phyloP scores from a whole-genome alignment of 169 alveolate species.

The Plasmodium vivax region DNA sequence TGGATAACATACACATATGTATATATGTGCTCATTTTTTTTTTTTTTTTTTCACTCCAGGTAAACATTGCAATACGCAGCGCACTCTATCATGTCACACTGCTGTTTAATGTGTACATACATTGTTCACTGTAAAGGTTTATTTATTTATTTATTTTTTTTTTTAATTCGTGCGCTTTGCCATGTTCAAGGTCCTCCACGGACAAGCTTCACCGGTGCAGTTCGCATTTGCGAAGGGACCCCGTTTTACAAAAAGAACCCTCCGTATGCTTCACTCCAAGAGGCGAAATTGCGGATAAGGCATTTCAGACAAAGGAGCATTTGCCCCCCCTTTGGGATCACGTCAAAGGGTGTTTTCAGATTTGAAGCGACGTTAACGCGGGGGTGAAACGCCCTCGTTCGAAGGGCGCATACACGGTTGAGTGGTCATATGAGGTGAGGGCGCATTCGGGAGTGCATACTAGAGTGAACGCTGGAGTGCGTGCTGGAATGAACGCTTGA shows the following conservation, averaged over 20 bases:
- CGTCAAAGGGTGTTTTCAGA: not conserved
- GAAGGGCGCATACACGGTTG: not conserved
- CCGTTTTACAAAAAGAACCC: not conserved
- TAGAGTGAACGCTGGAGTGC: not conserved
- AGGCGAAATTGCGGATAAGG: not conserved
- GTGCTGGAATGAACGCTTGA: not conserved
- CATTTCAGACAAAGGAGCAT: not conserved
- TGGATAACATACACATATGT: not conserved
- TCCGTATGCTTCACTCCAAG: not conserved
- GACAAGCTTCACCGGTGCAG: not conserved
- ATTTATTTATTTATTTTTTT: not conserved
- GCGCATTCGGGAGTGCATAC: not conserved
- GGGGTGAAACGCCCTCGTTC: not conserved
- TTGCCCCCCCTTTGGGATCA: not conserved
- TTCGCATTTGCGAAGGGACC: not conserved
- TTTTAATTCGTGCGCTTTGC: not conserved
- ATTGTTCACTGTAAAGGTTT: not conserved
- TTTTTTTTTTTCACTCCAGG: not conserved
- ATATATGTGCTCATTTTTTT: not conserved
- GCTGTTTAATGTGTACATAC: slow-evolving; percentile 36
- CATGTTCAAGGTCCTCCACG: not conserved
- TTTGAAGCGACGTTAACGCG: not conserved
- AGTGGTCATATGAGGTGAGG: not conserved
- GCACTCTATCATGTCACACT: not conserved
- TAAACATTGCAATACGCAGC: not conserved